These are phyloP conservation scores for Erysimum cheiri DNA, from an alignment of 441 rosid genomes.

Conservation along the genomic window DNA sequence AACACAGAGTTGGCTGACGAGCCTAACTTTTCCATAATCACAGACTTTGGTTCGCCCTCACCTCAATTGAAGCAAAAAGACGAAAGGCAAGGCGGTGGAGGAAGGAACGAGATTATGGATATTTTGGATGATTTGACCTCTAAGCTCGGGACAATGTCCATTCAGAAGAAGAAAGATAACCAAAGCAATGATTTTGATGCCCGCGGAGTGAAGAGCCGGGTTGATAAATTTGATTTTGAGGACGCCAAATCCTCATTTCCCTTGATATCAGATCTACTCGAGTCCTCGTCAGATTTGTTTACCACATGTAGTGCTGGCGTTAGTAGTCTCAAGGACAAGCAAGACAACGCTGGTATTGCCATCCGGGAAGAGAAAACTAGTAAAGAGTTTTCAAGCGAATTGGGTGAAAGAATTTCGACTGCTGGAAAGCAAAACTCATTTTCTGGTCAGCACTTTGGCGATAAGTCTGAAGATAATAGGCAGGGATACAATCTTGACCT, in stretches of 20 bases:
- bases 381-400: constrained; percentile 18
- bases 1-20: constrained; percentile 37
- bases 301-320: constrained; percentile 23
- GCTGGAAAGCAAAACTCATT: constrained; percentile 39
- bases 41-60: constrained; percentile 74
- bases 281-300: constrained; percentile 44
- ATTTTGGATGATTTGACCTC: constrained; percentile 77
- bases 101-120: constrained; percentile 70
- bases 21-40: constrained; percentile 51
- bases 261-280: constrained; percentile 36
- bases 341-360: constrained; percentile 29
- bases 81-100: constrained; percentile 35
- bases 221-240: constrained; percentile 49
- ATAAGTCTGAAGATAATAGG: constrained; percentile 46
- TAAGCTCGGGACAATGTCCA: constrained; percentile 76
- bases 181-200: constrained; percentile 37
- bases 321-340: constrained; percentile 40
- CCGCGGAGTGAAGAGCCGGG: constrained; percentile 34
- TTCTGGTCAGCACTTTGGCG: constrained; percentile 39
- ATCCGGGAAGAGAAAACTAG: constrained; percentile 30
- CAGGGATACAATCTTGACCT: constrained; percentile 31
- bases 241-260: constrained; percentile 64
- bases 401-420: constrained; percentile 32
- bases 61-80: constrained; percentile 45
- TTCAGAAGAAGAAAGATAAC: constrained; percentile 61